Conservation (phyloP, 75 land plant species). For the Pinus albicaulis region DNA sequence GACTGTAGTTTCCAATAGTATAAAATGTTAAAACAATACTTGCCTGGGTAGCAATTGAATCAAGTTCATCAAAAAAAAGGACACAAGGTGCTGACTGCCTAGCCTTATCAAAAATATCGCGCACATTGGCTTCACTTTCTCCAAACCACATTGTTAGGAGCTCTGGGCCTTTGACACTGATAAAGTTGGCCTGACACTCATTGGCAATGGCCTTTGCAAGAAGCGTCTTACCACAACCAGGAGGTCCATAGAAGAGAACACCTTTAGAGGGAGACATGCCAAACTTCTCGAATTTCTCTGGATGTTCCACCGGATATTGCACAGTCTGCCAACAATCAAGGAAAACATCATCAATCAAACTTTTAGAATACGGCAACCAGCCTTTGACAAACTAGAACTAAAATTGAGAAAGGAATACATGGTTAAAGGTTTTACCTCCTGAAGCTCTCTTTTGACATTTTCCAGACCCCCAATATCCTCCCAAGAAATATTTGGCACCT, state of each 20-base stretch:
- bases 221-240: constrained; percentile 34
- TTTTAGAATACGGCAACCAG: not conserved
- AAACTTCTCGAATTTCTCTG: constrained; percentile 34
- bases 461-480: constrained; percentile 44
- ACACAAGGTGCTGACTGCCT: constrained; percentile 36
- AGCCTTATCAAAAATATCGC: constrained; percentile 31
- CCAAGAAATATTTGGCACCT: constrained; percentile 42
- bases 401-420: not conserved
- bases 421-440: constrained; percentile 16
- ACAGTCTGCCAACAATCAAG: constrained; percentile 9
- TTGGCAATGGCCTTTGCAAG: constrained; percentile 35
- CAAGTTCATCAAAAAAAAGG: constrained; percentile 35
- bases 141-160: constrained; percentile 37
- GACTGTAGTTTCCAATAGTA: not conserved
- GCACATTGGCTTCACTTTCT: constrained; percentile 32
- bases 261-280: constrained; percentile 39
- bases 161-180: constrained; percentile 32
- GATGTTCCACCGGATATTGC: constrained; percentile 40
- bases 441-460: constrained; percentile 41
- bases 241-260: constrained; percentile 33
- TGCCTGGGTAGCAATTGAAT: constrained; percentile 37
- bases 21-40: not conserved
- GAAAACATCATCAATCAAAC: not conserved
- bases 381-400: not conserved
- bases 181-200: constrained; percentile 35